Evolutionary conservation across 495 filamentous ascomycete genomes (phyloP), one percentile per base, ranked within the genome.

Genomic region (Hypoxylon crocopeplum): DNA sequence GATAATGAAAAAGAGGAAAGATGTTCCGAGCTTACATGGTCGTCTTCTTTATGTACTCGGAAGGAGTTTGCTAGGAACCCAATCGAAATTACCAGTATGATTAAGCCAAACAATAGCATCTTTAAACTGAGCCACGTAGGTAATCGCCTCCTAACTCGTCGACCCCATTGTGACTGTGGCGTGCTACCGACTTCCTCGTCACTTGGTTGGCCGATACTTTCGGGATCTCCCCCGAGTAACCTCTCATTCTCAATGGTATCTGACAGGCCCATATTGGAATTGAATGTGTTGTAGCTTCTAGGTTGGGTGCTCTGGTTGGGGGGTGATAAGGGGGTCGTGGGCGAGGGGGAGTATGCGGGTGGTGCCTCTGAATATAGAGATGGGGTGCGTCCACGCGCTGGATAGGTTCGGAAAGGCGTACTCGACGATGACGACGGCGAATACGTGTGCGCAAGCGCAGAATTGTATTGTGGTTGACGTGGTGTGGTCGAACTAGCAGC

Each of bases 261-360:
- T 11, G 46, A 42, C 25, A 51, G 38, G 3, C 73, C 76, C 77
- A 80, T 79, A 13, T 30, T 63, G 48, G 37, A 60, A 20, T 48
- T 40, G 56, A 80, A 78, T 22, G 75, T 80, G 42, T 59, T 72
- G 66, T 80, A 77, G 53, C 59, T 74, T 37, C 62, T 69, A 5
- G 56, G 52, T 39, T 36, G 33, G 22, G 27, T 32, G 38, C 8
- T 55, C 24, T 47, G 59, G 32, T 37, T 45, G 21, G 45, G 44
- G 12, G 62, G 34, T 1, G 56, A 41, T 48, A 48, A 8, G 19
- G 72, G 66, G 6, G 72, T 62, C 1, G 62, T 66, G 12, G 76
- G 70, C 3, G 71, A 76, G 4, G 76, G 75, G 2, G 75, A 74
- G 53, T 79, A 80, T 0, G 77, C 77, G 1, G 78, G 78, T 13